Base-by-base conservation (phyloP, 208 protist species). In the Leishmania braziliensis region DNA sequence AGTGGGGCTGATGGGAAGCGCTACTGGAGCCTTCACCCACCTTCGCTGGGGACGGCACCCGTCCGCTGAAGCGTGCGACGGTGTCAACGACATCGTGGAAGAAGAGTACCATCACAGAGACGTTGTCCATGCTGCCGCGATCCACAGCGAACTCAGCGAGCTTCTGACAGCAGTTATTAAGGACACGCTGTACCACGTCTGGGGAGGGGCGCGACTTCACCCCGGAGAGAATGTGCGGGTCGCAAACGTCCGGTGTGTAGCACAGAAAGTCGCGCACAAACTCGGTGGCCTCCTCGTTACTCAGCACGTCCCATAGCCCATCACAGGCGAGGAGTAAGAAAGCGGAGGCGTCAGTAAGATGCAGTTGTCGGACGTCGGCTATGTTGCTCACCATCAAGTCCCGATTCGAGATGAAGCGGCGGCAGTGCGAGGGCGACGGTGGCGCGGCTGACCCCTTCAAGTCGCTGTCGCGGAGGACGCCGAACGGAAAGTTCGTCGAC, bases 241-340 rank as follows among this genome's bases (percentile, higher is more conserved):
- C 81, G 63, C 86, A 89, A 10, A 94, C 83, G 74, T 94, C 92
- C 62, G 92, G 92, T 18, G 91, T 95, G 84, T 93, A 94, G 72
- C 85, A 86, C 43, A 96, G 77, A 65, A 95, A 96, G 76, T 96
- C 91, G 29, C 85, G 83, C 58, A 95, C 89, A 56, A 94, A 95
- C 81, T 93, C 86, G 29, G 93, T 93, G 26, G 91, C 93, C 75
- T 96, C 92, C 78, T 95, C 92, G 80, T 98, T 97, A 53, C 86
- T 88, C 39, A 98, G 82, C 9, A 96, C 95, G 73, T 98, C 95
- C 93, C 95, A 98, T 63, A 98, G 76, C 20, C 95, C 95, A 77
- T 98, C 95, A 81, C 95, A 98, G 18, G 92, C 95, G 53, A 98
- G 78, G 8, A 98, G 56, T 4, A 97, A 71, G 68, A 96, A 97